phyloP scores from a whole-genome alignment of 2,329 filamentous ascomycete genomes.

The Ramularia collo-cygni region DNA sequence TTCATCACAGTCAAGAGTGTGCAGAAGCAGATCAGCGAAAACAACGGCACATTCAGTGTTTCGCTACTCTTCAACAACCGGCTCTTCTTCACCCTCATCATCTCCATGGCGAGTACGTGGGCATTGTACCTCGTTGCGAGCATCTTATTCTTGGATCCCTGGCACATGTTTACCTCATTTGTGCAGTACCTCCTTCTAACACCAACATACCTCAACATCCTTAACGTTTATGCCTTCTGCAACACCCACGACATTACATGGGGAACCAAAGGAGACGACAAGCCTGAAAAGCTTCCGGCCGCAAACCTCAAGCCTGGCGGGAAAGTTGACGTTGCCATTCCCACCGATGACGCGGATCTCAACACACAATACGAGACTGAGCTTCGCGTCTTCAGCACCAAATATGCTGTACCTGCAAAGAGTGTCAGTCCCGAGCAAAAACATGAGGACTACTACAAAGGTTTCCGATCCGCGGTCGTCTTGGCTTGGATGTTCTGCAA shows the following conservation, averaged over 20 bases:
- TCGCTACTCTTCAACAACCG: conserved; percentile 73
- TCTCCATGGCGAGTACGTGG: conserved; percentile 87
- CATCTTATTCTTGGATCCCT: conserved; percentile 92
- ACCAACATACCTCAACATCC: conserved; percentile 94
- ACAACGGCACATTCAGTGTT: conserved; percentile 57
- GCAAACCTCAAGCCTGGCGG: conserved; percentile 89
- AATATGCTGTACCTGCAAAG: conserved; percentile 66
- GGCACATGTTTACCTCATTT: conserved; percentile 97
- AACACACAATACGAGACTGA: conserved; percentile 93
- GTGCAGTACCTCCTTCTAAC: conserved; percentile 91
- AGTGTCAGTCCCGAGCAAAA: conserved; percentile 59
- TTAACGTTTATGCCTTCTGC: conserved; percentile 98
- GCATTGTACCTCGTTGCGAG: conserved; percentile 88
- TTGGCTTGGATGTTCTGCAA: conserved; percentile 96
- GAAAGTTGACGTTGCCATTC: conserved; percentile 82
- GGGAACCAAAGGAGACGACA: conserved; percentile 98
- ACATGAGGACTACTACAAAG: conserved; percentile 97
- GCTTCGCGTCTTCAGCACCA: conserved; percentile 63
- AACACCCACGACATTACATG: conserved; percentile 97
- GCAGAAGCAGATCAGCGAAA: conserved; percentile 56
- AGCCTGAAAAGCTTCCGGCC: conserved; percentile 79
- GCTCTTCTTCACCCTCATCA: conserved; percentile 87
- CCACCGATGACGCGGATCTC: conserved; percentile 86
- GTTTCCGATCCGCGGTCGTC: conserved; percentile 86
- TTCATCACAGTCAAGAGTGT: conserved; percentile 90